Conservation (phyloP, 768 basidiomycete genomes). For the Phylloporus arenicola region DNA sequence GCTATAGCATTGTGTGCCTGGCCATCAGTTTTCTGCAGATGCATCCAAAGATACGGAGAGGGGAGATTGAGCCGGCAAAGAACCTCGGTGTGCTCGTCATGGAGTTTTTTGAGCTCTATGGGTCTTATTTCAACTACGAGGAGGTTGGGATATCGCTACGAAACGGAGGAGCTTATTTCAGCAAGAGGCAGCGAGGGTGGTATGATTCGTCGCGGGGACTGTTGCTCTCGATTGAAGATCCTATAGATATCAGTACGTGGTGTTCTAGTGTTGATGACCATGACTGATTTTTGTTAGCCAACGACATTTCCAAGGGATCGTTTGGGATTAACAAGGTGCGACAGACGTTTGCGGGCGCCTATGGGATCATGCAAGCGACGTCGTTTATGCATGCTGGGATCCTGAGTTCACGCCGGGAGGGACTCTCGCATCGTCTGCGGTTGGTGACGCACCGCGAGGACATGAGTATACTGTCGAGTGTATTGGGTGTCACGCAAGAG, state of each 20-base stretch:
- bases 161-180: constrained; percentile 85
- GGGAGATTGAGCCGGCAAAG: constrained; percentile 78
- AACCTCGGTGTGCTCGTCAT: constrained; percentile 93
- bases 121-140: constrained; percentile 85
- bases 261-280: background rate
- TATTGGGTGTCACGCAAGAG: constrained; percentile 82
- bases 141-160: constrained; percentile 85
- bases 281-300: constrained; percentile 47
- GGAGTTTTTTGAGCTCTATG: constrained; percentile 98
- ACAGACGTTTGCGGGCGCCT: constrained; percentile 77
- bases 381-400: constrained; percentile 62
- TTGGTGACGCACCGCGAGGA: constrained; percentile 49
- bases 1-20: constrained; percentile 90
- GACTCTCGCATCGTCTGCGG: constrained; percentile 43
- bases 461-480: constrained; percentile 71
- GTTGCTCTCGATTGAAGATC: constrained; percentile 87
- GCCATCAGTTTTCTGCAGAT: constrained; percentile 94
- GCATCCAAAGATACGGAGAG: constrained; percentile 89
- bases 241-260: constrained; percentile 75
- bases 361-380: constrained; percentile 69
- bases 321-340: constrained; percentile 80
- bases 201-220: constrained; percentile 48
- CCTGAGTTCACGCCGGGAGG: constrained; percentile 49
- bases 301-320: constrained; percentile 89
- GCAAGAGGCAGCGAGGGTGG: constrained; percentile 82